Evolutionary conservation across 2,329 filamentous ascomycete genomes (phyloP).

Genomic region (Balansia obtecta): DNA sequence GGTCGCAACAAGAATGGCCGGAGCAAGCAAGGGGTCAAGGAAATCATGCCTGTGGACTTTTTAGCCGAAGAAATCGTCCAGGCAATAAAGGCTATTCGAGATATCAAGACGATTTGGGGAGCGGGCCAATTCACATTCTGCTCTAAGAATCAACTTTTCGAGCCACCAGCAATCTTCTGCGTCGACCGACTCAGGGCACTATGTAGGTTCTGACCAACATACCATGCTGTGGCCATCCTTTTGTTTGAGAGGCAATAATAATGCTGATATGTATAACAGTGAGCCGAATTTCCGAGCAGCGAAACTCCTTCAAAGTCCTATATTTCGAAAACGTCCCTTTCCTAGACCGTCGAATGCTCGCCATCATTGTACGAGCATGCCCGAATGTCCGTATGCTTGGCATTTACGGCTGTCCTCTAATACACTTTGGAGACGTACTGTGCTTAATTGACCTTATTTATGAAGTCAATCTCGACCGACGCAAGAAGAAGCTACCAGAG

Average conservation of each 20-base stretch:
- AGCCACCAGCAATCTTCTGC: constrained; percentile 8
- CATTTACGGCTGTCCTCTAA: constrained; percentile 24
- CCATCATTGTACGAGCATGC: constrained; percentile 21
- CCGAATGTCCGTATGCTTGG: constrained; percentile 21
- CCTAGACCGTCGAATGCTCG: constrained; percentile 21
- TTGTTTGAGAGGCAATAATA: not conserved
- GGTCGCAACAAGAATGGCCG: not conserved
- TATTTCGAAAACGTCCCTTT: constrained; percentile 19
- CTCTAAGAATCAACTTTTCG: constrained; percentile 2
- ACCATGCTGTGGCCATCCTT: no score
- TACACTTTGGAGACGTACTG: constrained; percentile 24
- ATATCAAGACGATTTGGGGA: constrained; percentile 6
- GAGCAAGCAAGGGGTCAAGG: not conserved
- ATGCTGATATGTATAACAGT: constrained; percentile 11
- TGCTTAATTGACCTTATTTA: constrained; percentile 22
- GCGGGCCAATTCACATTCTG: constrained; percentile 10
- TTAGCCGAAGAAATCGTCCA: constrained; percentile 4
- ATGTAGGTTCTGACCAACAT: constrained; percentile 13
- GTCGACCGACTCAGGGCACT: constrained; percentile 7
- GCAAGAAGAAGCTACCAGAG: not conserved
- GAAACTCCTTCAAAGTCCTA: constrained; percentile 12
- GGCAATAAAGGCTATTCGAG: not conserved
- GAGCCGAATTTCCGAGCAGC: constrained; percentile 9
- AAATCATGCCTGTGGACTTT: constrained; percentile 1
- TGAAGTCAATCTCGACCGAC: constrained; percentile 20